phyloP scores from a whole-genome alignment of 345 rosid species.

The Salix exigua region DNA sequence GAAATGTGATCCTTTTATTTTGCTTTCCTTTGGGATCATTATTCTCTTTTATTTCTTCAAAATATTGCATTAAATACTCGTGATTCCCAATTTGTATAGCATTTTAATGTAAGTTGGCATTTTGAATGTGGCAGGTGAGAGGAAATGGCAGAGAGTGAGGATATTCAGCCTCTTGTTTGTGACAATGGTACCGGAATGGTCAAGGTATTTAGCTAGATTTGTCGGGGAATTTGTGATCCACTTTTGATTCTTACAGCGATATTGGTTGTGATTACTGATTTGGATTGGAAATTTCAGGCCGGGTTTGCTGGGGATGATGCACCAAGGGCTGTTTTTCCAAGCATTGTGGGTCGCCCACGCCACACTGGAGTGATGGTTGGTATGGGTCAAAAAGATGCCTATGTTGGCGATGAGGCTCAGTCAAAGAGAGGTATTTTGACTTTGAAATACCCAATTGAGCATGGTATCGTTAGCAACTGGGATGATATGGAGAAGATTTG shows the following conservation, averaged over 20 bases:
- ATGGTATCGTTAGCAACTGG: conserved; percentile 62
- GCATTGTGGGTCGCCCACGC: conserved; percentile 56
- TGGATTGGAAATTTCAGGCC: conserved; percentile 26
- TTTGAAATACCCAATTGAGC: conserved; percentile 60
- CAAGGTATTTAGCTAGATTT: conserved; percentile 37
- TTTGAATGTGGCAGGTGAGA: conserved; percentile 25
- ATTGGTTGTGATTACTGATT: not conserved
- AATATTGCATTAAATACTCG: not conserved
- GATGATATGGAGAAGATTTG: conserved; percentile 67
- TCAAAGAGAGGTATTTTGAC: conserved; percentile 67
- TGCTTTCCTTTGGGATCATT: not conserved
- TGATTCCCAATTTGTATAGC: not conserved
- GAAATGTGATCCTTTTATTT: not conserved
- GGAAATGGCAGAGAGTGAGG: conserved; percentile 59
- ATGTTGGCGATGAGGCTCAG: conserved; percentile 72
- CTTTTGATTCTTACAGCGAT: not conserved
- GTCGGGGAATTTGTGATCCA: not conserved
- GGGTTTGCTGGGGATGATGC: conserved; percentile 62
- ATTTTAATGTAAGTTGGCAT: conserved; percentile 1
- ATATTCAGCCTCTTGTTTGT: conserved; percentile 58
- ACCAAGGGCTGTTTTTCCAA: conserved; percentile 54
- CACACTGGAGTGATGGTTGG: conserved; percentile 65
- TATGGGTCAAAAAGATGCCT: conserved; percentile 62
- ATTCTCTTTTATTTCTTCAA: not conserved
- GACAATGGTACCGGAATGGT: conserved; percentile 75